phyloP scores from a whole-genome alignment of 1,139 yeast species.

The Saccharomycopsis crataegensis region DNA sequence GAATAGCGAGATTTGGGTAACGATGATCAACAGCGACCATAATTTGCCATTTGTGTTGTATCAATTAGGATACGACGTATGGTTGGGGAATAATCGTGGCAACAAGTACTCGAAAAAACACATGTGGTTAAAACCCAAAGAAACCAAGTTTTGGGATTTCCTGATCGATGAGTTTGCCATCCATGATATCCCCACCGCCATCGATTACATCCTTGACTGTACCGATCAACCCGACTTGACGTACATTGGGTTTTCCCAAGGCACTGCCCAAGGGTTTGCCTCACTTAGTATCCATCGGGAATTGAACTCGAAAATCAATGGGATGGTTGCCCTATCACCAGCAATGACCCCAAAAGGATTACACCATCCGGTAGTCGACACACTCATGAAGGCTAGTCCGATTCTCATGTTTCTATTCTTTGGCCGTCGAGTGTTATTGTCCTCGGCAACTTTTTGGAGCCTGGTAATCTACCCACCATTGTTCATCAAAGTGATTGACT shows the following conservation, averaged over 20 bases:
- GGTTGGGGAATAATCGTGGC: slow-evolving; percentile 87
- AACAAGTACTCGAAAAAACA: slow-evolving; percentile 70
- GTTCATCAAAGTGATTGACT: slow-evolving; percentile 59
- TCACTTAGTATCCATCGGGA: slow-evolving; percentile 49
- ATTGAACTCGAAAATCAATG: slow-evolving; percentile 54
- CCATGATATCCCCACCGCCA: slow-evolving; percentile 72
- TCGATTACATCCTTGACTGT: slow-evolving; percentile 50
- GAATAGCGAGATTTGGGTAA: slow-evolving; percentile 78
- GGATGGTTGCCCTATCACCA: slow-evolving; percentile 73
- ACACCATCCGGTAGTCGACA: slow-evolving; percentile 58
- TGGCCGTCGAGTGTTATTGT: slow-evolving; percentile 59
- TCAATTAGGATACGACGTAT: slow-evolving; percentile 78
- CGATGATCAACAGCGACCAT: slow-evolving; percentile 44
- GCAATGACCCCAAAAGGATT: slow-evolving; percentile 85
- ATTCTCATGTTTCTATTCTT: slow-evolving; percentile 56
- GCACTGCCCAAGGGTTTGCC: slow-evolving; percentile 88
- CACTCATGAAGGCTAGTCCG: slow-evolving; percentile 64
- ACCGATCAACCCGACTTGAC: slow-evolving; percentile 37
- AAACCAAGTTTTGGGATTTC: slow-evolving; percentile 68
- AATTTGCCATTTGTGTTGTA: slow-evolving; percentile 65
- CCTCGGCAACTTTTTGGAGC: slow-evolving; percentile 71
- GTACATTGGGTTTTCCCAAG: slow-evolving; percentile 85
- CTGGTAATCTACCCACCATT: slow-evolving; percentile 68
- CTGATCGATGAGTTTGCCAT: slow-evolving; percentile 80
- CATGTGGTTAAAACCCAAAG: slow-evolving; percentile 32